Evolutionary conservation across 2,329 filamentous ascomycete species (phyloP).

Genomic region (Zelopaecilomyces penicillatus): DNA sequence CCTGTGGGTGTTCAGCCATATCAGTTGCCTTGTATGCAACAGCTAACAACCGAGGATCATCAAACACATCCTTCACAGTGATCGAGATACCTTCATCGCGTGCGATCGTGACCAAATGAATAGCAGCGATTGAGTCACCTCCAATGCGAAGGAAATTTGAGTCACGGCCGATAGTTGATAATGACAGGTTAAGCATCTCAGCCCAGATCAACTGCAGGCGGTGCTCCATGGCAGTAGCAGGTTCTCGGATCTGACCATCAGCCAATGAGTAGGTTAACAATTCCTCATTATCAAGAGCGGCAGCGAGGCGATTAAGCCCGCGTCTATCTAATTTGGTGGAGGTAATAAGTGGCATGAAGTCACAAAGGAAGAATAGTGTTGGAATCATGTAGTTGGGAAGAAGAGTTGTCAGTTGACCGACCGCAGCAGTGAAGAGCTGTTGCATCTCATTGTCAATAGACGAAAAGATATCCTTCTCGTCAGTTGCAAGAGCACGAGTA

Average conservation of each 20-base stretch:
- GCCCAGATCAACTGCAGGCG: conserved; percentile 5
- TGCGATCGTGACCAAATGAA: conserved; percentile 3
- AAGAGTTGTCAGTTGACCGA: conserved; percentile 1
- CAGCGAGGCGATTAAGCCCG: conserved; percentile 1
- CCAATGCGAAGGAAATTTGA: conserved; percentile 14
- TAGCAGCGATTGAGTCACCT: conserved; percentile 13
- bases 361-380: conserved; percentile 3
- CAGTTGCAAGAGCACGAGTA: not conserved
- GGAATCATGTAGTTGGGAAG: conserved; percentile 7
- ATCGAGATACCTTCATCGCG: conserved; percentile 1
- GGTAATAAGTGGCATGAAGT: conserved; percentile 6
- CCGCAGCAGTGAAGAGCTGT: not conserved
- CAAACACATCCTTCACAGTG: conserved; percentile 11
- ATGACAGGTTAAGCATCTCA: conserved; percentile 3
- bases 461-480: not conserved
- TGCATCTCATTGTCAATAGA: conserved; percentile 3
- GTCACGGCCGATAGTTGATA: conserved; percentile 9
- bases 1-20: not conserved
- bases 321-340: conserved; percentile 6
- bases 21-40: conserved; percentile 5
- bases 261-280: conserved; percentile 2
- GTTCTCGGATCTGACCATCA: not conserved
- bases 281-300: not conserved
- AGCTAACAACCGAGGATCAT: conserved; percentile 8
- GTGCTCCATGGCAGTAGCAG: conserved; percentile 3